Percentiles rank a stretch among this genome's conserved stretches.
Conservation (phyloP, 116 monocot genomes). For the Cymodocea nodosa region DNA sequence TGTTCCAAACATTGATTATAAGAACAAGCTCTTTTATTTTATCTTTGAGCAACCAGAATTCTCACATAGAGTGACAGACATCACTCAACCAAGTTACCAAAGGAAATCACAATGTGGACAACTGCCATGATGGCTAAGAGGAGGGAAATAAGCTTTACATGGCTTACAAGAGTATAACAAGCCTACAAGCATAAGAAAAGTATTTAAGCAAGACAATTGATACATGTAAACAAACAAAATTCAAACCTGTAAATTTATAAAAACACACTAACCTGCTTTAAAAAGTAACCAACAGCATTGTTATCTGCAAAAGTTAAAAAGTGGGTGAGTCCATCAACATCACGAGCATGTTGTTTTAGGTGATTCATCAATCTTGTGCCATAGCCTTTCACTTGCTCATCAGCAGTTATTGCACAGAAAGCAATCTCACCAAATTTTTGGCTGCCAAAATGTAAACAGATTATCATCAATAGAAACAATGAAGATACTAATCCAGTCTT, state of each 20-base stretch:
- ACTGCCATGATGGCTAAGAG: too few species aligned
- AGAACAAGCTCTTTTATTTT: too few species aligned
- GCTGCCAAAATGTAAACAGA: constrained; percentile 16
- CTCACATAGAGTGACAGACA: too few species aligned
- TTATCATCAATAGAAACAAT: not conserved
- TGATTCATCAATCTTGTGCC: constrained; percentile 99
- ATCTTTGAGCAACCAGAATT: too few species aligned
- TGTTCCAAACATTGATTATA: too few species aligned
- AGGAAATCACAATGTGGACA: too few species aligned
- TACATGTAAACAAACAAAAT: too few species aligned
- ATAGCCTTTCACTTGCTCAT: constrained; percentile 98
- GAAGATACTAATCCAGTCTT: not conserved
- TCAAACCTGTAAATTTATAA: not conserved
- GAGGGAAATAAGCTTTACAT: too few species aligned
- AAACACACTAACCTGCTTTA: constrained; percentile 58
- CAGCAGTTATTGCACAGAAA: constrained; percentile 96
- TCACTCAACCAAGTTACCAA: too few species aligned
- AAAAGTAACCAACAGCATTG: constrained; percentile 95
- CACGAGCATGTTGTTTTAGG: constrained; percentile 96
- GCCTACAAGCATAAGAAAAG: too few species aligned
- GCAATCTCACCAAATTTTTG: constrained; percentile 99
- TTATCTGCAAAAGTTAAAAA: constrained; percentile 99
- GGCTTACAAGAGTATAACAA: too few species aligned
- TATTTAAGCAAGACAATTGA: too few species aligned
- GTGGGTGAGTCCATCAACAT: constrained; percentile 92